Conservation (phyloP, 1,284 basidiomycete species). For the Ceratobasidium papillatum region DNA sequence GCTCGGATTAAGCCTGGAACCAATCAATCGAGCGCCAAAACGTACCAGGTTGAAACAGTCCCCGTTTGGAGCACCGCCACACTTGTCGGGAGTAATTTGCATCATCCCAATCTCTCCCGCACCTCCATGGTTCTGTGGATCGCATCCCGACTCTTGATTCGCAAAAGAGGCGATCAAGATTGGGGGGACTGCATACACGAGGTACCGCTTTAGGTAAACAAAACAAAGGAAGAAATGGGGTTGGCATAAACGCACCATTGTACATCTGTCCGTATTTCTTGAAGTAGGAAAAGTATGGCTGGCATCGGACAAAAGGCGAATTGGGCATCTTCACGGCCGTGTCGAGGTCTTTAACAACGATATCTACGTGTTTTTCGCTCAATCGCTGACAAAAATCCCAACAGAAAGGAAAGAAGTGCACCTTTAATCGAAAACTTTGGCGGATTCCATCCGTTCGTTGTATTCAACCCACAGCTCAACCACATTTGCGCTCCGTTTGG, state of each 20-base stretch:
- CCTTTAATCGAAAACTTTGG: constrained; percentile 62
- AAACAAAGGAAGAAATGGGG: background rate
- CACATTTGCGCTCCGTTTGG: constrained; percentile 81
- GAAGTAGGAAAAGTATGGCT: constrained; percentile 64
- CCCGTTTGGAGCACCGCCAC: constrained; percentile 66
- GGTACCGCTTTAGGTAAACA: constrained; percentile 1
- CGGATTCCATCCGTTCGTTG: constrained; percentile 64
- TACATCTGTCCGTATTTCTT: constrained; percentile 66
- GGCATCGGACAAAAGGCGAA: constrained; percentile 72
- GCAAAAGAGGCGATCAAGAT: constrained; percentile 86
- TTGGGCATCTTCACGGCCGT: constrained; percentile 59
- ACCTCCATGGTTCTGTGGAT: constrained; percentile 72
- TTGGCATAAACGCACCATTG: constrained; percentile 54
- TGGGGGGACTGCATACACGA: constrained; percentile 59
- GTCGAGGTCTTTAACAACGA: constrained; percentile 64
- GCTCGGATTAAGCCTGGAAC: background rate
- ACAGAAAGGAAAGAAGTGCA: background rate
- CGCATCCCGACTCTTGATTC: constrained; percentile 82
- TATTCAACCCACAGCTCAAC: constrained; percentile 78
- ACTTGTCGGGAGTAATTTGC: constrained; percentile 86
- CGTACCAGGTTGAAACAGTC: constrained; percentile 73
- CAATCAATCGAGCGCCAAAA: constrained; percentile 47
- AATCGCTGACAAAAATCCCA: background rate
- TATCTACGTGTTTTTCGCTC: constrained; percentile 16
- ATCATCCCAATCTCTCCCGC: constrained; percentile 83